phyloP scores from a whole-genome alignment of 305 asterid genomes.

The Solanum chacoense region DNA sequence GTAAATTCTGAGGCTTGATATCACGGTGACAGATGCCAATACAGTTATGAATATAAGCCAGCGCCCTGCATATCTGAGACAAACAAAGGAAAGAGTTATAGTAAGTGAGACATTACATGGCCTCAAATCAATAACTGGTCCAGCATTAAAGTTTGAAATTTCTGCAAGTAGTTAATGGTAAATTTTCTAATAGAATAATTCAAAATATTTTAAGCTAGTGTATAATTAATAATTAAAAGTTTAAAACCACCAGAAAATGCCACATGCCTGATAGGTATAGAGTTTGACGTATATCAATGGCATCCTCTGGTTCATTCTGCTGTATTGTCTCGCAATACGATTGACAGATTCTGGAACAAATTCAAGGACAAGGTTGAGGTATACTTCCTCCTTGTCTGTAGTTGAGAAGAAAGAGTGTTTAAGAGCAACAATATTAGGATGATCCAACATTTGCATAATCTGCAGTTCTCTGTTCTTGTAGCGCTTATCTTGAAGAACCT shows the following conservation, averaged over 20 bases:
- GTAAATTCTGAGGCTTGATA: conserved; percentile 96
- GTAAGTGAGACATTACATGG: background rate
- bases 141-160: background rate
- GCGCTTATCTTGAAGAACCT: conserved; percentile 97
- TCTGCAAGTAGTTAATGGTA: background rate
- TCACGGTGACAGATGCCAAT: conserved; percentile 96
- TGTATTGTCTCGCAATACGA: conserved; percentile 86
- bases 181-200: background rate
- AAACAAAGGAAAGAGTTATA: background rate
- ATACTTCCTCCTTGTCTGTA: conserved; percentile 83
- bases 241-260: background rate
- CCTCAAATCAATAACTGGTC: background rate
- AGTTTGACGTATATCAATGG: conserved; percentile 87
- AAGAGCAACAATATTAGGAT: conserved; percentile 85
- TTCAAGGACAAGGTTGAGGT: conserved; percentile 91
- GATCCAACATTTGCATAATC: conserved; percentile 96
- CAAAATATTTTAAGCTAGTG: background rate
- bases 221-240: background rate
- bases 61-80: conserved; percentile 91
- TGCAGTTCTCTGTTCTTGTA: conserved; percentile 94
- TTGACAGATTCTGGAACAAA: conserved; percentile 93
- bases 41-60: conserved; percentile 90
- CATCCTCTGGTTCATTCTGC: conserved; percentile 83
- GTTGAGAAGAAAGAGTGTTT: conserved; percentile 89
- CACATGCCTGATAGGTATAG: conserved; percentile 73